Evolutionary conservation across 208 protist genomes (phyloP).

Genomic region (Wallacemonas rigidus): DNA sequence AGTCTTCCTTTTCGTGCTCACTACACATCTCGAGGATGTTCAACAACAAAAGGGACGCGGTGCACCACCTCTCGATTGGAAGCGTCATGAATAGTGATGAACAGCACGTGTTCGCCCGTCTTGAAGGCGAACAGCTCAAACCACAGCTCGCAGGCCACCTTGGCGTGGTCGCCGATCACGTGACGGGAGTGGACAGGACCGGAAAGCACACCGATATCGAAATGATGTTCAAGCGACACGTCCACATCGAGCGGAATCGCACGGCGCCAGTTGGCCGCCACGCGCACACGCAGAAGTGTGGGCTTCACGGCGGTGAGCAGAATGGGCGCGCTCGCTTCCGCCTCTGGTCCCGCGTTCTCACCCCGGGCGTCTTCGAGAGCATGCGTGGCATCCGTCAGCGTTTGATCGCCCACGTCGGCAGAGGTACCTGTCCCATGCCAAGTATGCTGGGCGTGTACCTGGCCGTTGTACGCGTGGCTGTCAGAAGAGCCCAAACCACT

Average conservation of each 20-base stretch:
- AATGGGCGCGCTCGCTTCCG: conserved; percentile 20
- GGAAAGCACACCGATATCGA: conserved; percentile 69
- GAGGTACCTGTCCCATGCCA: not conserved
- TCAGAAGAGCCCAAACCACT: too few relatives aligned
- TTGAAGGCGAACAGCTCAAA: conserved; percentile 83
- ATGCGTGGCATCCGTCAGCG: too few relatives aligned
- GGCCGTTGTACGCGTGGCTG: too few relatives aligned
- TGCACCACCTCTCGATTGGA: conserved; percentile 65
- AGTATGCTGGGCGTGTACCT: not conserved
- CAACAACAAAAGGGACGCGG: conserved; percentile 47
- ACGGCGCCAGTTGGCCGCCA: conserved; percentile 61
- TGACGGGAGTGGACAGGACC: conserved; percentile 54
- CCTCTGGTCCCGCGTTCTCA: not conserved
- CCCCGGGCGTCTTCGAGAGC: not conserved
- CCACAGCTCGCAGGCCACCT: conserved; percentile 39
- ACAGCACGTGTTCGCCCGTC: conserved; percentile 68
- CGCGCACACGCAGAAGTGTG: conserved; percentile 45
- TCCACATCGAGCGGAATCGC: conserved; percentile 60
- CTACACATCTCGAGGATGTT: conserved; percentile 28
- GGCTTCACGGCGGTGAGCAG: conserved; percentile 64
- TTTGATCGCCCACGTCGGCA: too few relatives aligned
- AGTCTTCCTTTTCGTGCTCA: not conserved
- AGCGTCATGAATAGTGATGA: conserved; percentile 58
- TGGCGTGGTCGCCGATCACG: conserved; percentile 52
- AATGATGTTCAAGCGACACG: conserved; percentile 57